Percentiles rank a stretch among this genome's conserved stretches.
Evolutionary conservation across 495 filamentous ascomycete species (phyloP).

Genomic region (Penicillium coprophilum): DNA sequence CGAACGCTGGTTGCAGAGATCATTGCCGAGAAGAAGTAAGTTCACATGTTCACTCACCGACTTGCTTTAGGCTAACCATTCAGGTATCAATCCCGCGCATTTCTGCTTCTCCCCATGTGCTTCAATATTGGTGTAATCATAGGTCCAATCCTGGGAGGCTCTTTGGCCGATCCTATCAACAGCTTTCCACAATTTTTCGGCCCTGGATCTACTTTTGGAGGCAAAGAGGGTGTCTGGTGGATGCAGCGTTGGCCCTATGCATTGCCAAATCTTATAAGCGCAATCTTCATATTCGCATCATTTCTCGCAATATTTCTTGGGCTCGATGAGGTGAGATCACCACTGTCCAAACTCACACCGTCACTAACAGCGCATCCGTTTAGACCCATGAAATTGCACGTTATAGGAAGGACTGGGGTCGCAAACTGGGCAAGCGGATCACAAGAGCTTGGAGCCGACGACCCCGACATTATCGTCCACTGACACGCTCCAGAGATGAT

Average conservation of each 20-base stretch:
- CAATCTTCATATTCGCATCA: slow-evolving; percentile 52
- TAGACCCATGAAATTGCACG: slow-evolving; percentile 52
- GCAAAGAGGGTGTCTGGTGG: slow-evolving; percentile 57
- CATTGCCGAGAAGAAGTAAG: slow-evolving; percentile 63
- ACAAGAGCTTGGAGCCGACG: slow-evolving; percentile 32
- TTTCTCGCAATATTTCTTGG: slow-evolving; percentile 53
- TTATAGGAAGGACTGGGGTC: slow-evolving; percentile 51
- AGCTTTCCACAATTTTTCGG: slow-evolving; percentile 68
- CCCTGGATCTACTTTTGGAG: slow-evolving; percentile 49
- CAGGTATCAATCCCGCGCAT: slow-evolving; percentile 70
- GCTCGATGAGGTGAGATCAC: slow-evolving; percentile 54
- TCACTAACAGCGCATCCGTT: slow-evolving; percentile 9
- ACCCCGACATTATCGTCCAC: slow-evolving; percentile 30
- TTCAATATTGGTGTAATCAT: slow-evolving; percentile 75
- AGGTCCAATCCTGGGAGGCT: slow-evolving; percentile 63
- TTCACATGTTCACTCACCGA: neutral
- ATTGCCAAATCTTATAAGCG: slow-evolving; percentile 61
- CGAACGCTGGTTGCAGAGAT: slow-evolving; percentile 81
- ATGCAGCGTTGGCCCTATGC: slow-evolving; percentile 62
- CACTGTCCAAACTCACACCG: neutral
- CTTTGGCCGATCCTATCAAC: slow-evolving; percentile 68
- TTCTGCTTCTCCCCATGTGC: slow-evolving; percentile 76
- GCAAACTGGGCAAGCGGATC: slow-evolving; percentile 47
- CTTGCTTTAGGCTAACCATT: slow-evolving; percentile 7
- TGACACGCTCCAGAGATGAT: slow-evolving; percentile 28